Conservation (phyloP, 352 stramenopile species). For the Phytophthora boehmeriae region DNA sequence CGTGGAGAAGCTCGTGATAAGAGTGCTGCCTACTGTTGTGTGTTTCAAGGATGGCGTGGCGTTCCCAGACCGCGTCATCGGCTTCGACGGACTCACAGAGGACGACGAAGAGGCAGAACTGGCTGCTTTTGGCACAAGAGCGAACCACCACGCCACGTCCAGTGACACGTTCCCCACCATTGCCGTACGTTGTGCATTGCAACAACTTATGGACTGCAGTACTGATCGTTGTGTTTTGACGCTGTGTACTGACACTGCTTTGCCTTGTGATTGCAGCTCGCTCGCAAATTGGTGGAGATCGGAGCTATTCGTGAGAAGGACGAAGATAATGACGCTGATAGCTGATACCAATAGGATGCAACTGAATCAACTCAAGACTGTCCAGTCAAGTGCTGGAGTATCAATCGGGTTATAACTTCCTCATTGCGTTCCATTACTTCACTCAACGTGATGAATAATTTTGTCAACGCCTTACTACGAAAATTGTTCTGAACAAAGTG, state of each 20-base stretch:
- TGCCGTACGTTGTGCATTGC: conserved; percentile 40
- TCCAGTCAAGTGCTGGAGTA: too few relatives aligned
- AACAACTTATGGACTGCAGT: too few relatives aligned
- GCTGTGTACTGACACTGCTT: background rate
- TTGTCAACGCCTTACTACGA: too few relatives aligned
- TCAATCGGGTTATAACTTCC: too few relatives aligned
- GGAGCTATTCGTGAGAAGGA: conserved; percentile 55
- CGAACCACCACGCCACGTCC: conserved; percentile 44
- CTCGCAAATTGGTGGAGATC: conserved; percentile 61
- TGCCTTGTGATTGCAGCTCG: conserved; percentile 46
- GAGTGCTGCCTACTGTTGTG: conserved; percentile 94
- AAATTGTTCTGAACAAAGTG: too few relatives aligned
- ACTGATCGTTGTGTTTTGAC: background rate
- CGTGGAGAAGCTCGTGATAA: conserved; percentile 92
- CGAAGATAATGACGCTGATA: conserved; percentile 44
- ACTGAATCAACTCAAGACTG: too few relatives aligned
- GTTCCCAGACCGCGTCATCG: conserved; percentile 87
- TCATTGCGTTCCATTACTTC: too few relatives aligned
- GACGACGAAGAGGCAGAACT: conserved; percentile 66
- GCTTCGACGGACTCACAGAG: conserved; percentile 93
- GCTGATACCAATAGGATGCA: conserved; percentile 13
- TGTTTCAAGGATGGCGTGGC: conserved; percentile 93
- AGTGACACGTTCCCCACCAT: conserved; percentile 68
- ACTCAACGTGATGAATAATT: too few relatives aligned
- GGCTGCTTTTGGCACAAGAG: conserved; percentile 43